phyloP scores from a whole-genome alignment of 441 rosid species.

The Populus hybrid region DNA sequence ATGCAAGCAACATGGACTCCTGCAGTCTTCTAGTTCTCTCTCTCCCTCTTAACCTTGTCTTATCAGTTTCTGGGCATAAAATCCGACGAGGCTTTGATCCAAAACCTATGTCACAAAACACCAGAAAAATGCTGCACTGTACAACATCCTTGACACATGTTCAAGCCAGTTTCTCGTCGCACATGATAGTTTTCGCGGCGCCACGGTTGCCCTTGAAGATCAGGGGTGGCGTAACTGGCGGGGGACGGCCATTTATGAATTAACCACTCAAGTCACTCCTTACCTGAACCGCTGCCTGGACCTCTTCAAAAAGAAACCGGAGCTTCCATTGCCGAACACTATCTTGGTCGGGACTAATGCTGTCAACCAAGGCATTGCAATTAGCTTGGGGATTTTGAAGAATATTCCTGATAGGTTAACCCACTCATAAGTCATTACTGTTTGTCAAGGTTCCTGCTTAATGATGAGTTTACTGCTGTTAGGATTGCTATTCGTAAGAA shows the following conservation, averaged over 20 bases:
- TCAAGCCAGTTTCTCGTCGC: background rate
- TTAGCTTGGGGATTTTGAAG: conserved; percentile 10
- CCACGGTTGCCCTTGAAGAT: background rate
- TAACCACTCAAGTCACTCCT: background rate
- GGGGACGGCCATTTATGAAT: background rate
- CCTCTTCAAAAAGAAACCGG: background rate
- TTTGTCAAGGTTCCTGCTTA: background rate
- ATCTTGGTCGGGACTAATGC: conserved; percentile 5
- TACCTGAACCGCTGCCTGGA: conserved; percentile 4
- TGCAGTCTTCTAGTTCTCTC: background rate
- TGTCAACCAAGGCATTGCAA: conserved; percentile 2
- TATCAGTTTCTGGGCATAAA: background rate
- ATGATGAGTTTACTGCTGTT: background rate
- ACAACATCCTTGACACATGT: too few species aligned
- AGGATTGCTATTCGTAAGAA: background rate
- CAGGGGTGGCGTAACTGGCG: background rate
- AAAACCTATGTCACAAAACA: conserved; percentile 8
- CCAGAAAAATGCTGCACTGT: too few species aligned
- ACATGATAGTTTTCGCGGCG: background rate
- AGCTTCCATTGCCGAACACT: background rate
- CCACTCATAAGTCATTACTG: background rate
- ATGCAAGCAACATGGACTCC: background rate
- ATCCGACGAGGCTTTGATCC: background rate
- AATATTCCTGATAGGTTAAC: background rate
- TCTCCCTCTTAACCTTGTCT: conserved; percentile 2